phyloP scores from a whole-genome alignment of 306 rosid genomes.

The Dryas octopetala region DNA sequence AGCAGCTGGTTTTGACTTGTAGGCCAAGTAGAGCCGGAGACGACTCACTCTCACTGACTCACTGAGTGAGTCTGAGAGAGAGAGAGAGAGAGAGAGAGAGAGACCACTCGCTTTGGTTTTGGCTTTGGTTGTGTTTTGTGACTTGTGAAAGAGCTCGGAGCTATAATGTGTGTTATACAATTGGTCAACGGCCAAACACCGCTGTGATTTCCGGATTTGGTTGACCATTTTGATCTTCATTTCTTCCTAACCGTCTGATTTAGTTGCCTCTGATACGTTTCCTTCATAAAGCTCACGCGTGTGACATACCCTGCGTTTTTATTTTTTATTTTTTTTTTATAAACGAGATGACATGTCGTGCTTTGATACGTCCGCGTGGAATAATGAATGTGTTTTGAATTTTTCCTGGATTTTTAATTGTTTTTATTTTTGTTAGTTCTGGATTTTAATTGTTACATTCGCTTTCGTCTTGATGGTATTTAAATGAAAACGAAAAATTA shows the following conservation, averaged over 20 bases:
- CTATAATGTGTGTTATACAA: not conserved
- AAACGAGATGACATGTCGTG: too few relatives aligned
- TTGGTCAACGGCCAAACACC: not conserved
- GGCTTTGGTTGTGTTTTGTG: not conserved
- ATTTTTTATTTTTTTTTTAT: too few relatives aligned
- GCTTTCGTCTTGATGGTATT: too few relatives aligned
- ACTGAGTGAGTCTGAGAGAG: not conserved
- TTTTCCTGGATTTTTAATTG: too few relatives aligned
- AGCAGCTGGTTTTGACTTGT: slow-evolving; percentile 10
- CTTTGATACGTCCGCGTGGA: too few relatives aligned
- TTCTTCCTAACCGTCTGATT: not conserved
- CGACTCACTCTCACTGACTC: not conserved
- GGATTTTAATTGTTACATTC: too few relatives aligned
- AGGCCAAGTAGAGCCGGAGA: not conserved
- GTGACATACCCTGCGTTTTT: too few relatives aligned
- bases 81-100: not conserved
- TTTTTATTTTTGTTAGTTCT: too few relatives aligned
- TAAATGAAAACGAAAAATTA: too few relatives aligned
- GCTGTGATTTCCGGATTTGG: not conserved
- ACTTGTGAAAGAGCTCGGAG: not conserved
- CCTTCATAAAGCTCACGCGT: too few relatives aligned
- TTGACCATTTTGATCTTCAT: not conserved
- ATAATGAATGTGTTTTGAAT: too few relatives aligned
- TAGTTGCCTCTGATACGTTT: not conserved
- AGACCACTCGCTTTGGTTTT: not conserved